Percentiles rank a stretch among this genome's conserved stretches.
phyloP scores from a whole-genome alignment of 2,329 filamentous ascomycete species.

The Cordyceps militaris region DNA sequence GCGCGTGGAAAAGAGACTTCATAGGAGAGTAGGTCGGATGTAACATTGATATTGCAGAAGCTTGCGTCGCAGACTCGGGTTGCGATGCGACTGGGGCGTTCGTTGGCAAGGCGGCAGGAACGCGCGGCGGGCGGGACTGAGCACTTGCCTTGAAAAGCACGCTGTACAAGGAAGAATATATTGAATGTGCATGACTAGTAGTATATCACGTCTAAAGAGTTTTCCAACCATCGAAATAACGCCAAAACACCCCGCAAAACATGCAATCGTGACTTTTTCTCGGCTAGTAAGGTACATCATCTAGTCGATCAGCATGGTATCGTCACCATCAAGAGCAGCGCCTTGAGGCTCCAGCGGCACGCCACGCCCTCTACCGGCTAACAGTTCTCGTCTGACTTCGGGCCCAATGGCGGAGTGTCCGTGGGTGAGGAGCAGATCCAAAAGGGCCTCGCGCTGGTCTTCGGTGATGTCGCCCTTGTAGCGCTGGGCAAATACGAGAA shows the following conservation, averaged over 20 bases:
- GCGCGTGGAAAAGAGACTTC: neutral
- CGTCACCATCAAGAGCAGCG: constrained; percentile 63
- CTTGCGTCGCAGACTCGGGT: neutral
- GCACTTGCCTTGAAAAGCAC: neutral
- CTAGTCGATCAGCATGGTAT: constrained; percentile 76
- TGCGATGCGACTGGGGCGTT: too few relatives aligned
- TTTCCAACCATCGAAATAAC: constrained; percentile 4
- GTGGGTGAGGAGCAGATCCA: constrained; percentile 78
- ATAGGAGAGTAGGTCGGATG: neutral
- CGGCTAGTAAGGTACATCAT: constrained; percentile 12
- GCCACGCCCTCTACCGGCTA: constrained; percentile 82
- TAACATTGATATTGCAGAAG: neutral
- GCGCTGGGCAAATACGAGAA: constrained; percentile 85
- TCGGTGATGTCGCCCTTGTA: constrained; percentile 96
- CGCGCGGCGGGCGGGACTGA: neutral
- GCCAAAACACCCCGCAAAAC: constrained; percentile 14
- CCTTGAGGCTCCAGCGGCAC: constrained; percentile 53
- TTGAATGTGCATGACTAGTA: neutral
- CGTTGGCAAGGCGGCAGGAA: neutral
- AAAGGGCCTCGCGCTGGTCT: constrained; percentile 82
- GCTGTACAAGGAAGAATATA: neutral
- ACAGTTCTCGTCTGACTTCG: constrained; percentile 79
- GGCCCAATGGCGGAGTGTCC: constrained; percentile 86
- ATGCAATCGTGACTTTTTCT: constrained; percentile 12
- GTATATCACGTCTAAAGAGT: neutral